Conservation (phyloP, 768 basidiomycete genomes). For the Pleurotus sapidus region DNA sequence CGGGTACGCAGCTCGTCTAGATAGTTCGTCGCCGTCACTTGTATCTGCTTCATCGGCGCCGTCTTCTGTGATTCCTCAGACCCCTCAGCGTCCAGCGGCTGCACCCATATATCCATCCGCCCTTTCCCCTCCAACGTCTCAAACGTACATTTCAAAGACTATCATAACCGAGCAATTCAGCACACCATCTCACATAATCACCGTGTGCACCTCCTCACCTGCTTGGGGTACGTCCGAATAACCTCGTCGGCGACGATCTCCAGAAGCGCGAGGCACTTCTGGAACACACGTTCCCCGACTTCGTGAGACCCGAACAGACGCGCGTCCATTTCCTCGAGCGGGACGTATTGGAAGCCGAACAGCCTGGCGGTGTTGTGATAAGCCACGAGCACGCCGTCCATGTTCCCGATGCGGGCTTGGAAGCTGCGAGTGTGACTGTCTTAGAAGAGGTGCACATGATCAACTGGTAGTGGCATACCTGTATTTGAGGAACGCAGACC, state of each 20-base stretch:
- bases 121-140: conserved; percentile 46
- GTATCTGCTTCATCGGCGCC: conserved; percentile 56
- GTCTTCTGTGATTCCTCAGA: conserved; percentile 26
- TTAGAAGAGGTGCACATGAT: not conserved
- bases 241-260: conserved; percentile 65
- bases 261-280: conserved; percentile 66
- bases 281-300: conserved; percentile 74
- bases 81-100: conserved; percentile 47
- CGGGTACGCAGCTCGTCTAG: conserved; percentile 33
- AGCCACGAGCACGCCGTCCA: conserved; percentile 92
- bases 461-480: conserved; percentile 39
- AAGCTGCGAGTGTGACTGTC: too few species aligned
- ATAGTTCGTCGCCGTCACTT: conserved; percentile 45
- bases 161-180: not conserved
- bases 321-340: conserved; percentile 84
- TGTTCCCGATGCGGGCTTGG: conserved; percentile 93
- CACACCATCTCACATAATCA: not conserved
- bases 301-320: conserved; percentile 64
- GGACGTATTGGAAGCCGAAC: conserved; percentile 93
- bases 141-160: conserved; percentile 61
- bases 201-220: conserved; percentile 41
- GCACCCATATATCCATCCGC: conserved; percentile 62
- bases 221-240: conserved; percentile 54
- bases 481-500: conserved; percentile 94
- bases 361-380: conserved; percentile 85